Evolutionary conservation across 1,284 basidiomycete species (phyloP), one percentile per base, ranked within the genome.

Genomic region (Tilletia indica): DNA sequence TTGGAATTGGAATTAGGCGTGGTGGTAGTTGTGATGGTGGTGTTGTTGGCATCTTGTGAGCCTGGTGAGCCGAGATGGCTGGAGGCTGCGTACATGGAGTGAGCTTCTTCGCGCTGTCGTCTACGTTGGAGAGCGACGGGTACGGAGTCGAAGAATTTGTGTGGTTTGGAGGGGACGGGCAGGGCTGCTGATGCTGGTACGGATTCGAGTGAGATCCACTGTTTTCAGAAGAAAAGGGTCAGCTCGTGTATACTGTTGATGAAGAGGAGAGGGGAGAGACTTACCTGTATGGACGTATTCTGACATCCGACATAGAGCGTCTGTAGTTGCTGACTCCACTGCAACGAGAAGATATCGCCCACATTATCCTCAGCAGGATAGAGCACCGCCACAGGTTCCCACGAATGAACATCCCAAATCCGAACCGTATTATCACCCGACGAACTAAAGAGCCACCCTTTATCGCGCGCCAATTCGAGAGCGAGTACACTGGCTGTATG

Each of bases 401-500:
- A 88, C 0, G 89, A 89, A 3, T 86, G 85, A 0, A 93, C 92
- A 64, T 90, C 92, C 95, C 95, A 97, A 56, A 97, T 88, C 90
- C 94, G 80, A 3, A 75, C 77, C 34, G 73, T 80, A 63, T 76
- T 77, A 72, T 84, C 83, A 4, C 80, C 80, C 0, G 58, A 91
- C 11, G 92, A 90, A 76, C 92, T 93, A 79, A 97, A 91, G 31
- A 96, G 85, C 93, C 94, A 96, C 54, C 88, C 86, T 77, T 89
- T 90, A 68, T 92, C 91, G 16, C 25, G 54, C 1, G 67, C 45
- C 16, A 54, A 25, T 77, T 92, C 90, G 42, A 98, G 87, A 2
- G 91, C 91, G 16, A 98, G 87, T 0, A 97, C 91, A 71, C 91
- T 92, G 9, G 91, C 92, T 0, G 90, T 90, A 80, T 98, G 95